Evolutionary conservation across 1,284 basidiomycete genomes (phyloP).

Genomic region (Laetiporus sulphureus): DNA sequence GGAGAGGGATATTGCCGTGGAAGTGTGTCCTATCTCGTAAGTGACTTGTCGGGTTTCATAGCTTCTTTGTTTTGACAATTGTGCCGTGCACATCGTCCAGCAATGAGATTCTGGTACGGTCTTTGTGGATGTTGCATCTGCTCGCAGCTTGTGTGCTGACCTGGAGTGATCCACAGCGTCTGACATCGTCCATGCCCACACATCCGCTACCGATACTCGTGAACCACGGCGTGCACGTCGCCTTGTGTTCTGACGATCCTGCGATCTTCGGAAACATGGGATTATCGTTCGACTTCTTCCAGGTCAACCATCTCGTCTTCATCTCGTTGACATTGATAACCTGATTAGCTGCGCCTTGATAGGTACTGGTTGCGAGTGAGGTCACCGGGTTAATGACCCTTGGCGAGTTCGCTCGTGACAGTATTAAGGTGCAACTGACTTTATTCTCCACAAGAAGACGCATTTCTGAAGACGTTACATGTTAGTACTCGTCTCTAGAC

Average conservation of each 20-base stretch:
- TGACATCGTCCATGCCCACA: constrained; percentile 70
- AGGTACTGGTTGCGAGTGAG: constrained; percentile 64
- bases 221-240: constrained; percentile 64
- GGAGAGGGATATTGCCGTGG: constrained; percentile 57
- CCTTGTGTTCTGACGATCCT: constrained; percentile 69
- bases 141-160: too few species aligned
- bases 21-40: constrained; percentile 70
- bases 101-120: constrained; percentile 59
- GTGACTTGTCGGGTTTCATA: too few species aligned
- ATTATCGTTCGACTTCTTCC: constrained; percentile 66
- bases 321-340: neutral
- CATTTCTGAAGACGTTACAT: neutral
- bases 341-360: neutral
- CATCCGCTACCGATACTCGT: constrained; percentile 63
- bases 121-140: too few species aligned
- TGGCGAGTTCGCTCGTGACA: constrained; percentile 54
- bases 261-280: constrained; percentile 74
- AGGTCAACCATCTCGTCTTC: constrained; percentile 30
- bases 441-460: neutral
- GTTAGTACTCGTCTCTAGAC: constrained; percentile 49
- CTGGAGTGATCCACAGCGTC: constrained; percentile 43
- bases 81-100: too few species aligned
- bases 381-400: constrained; percentile 55
- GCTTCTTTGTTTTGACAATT: too few species aligned
- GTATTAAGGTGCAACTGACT: constrained; percentile 42